These are phyloP conservation scores for Myochromella boudieri DNA, from an alignment of 768 basidiomycete species.

Conservation along the genomic window DNA sequence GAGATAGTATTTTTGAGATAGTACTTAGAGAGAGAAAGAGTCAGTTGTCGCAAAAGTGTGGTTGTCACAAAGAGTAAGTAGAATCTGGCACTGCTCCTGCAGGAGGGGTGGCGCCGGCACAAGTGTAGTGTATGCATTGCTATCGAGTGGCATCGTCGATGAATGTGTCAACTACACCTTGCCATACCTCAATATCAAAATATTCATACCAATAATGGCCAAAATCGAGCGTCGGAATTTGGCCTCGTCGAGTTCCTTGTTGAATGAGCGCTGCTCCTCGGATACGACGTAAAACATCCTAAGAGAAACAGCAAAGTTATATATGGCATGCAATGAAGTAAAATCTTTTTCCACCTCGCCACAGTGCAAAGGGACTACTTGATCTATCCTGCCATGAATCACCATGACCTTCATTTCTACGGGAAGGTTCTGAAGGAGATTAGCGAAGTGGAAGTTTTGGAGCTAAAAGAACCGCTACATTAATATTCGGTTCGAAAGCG, in stretches of 20 bases:
- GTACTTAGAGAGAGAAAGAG: no score
- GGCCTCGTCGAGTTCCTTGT: conserved; percentile 27
- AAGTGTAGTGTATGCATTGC: background rate
- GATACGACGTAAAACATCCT: conserved; percentile 31
- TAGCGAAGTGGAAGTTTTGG: conserved; percentile 29
- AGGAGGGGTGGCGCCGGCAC: no score
- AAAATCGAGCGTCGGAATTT: conserved; percentile 35
- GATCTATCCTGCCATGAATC: conserved; percentile 40
- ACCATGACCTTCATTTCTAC: conserved; percentile 33
- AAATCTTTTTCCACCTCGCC: conserved; percentile 29
- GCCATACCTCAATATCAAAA: conserved; percentile 36
- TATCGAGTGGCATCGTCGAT: conserved; percentile 16
- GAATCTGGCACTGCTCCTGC: background rate
- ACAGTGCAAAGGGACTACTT: conserved; percentile 32
- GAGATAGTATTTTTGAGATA: no score
- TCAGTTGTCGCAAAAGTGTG: no score
- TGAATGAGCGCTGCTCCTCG: conserved; percentile 29
- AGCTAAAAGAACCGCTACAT: conserved; percentile 19
- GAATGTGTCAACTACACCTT: conserved; percentile 29
- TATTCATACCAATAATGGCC: conserved; percentile 42
- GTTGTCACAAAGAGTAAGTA: background rate
- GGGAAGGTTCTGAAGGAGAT: conserved; percentile 27
- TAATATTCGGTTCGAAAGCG: background rate
- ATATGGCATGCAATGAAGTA: background rate
- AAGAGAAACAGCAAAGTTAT: background rate